Percentiles rank a stretch among this genome's conserved stretches.
Evolutionary conservation across 768 basidiomycete genomes (phyloP).

Genomic region (Pulveroboletus sp.): DNA sequence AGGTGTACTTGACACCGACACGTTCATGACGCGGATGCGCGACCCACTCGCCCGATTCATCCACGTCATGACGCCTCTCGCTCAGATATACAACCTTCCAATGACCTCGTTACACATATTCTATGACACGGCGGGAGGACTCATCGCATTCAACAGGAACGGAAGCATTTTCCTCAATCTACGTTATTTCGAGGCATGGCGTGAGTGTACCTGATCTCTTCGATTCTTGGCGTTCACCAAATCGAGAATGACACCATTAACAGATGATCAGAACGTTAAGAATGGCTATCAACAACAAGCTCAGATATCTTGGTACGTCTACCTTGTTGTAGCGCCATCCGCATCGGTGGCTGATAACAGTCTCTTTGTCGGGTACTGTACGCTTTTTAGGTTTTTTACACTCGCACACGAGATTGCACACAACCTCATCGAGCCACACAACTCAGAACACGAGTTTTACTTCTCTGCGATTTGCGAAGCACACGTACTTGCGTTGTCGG

Average conservation of each 20-base stretch:
- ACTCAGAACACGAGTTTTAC: conserved; percentile 92
- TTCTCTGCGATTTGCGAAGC: conserved; percentile 87
- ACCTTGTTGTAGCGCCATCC: neutral
- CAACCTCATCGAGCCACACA: conserved; percentile 82
- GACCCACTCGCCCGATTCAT: conserved; percentile 68
- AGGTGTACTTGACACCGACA: conserved; percentile 55
- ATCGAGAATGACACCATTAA: neutral
- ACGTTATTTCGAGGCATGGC: conserved; percentile 82
- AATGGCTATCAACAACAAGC: conserved; percentile 53
- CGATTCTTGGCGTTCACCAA: too few relatives aligned
- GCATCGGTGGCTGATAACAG: neutral
- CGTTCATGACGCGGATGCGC: conserved; percentile 49
- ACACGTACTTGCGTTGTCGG: conserved; percentile 41
- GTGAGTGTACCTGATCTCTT: conserved; percentile 42
- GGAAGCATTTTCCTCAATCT: conserved; percentile 87
- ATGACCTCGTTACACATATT: conserved; percentile 78
- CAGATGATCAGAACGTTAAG: conserved; percentile 69
- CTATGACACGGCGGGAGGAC: conserved; percentile 69
- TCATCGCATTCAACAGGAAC: conserved; percentile 91
- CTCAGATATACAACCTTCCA: conserved; percentile 69
- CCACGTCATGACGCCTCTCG: conserved; percentile 59
- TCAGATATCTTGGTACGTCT: conserved; percentile 69
- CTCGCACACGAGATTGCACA: conserved; percentile 93
- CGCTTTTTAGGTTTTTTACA: conserved; percentile 66
- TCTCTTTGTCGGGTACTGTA: neutral